phyloP scores from a whole-genome alignment of 192 early-diverging fungal genomes.

The Backusella sp. region DNA sequence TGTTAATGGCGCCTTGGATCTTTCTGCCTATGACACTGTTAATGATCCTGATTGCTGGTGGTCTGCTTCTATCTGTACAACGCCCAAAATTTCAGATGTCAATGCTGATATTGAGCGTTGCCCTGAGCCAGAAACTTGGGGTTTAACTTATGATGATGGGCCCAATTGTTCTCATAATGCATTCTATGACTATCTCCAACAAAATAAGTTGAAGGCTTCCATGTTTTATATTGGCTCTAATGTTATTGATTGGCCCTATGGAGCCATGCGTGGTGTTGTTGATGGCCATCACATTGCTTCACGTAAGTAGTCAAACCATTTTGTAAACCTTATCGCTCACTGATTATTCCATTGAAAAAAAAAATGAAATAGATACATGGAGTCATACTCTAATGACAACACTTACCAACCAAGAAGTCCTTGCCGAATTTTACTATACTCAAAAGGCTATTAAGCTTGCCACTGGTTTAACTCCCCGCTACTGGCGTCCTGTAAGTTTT shows the following conservation, averaged over 20 bases:
- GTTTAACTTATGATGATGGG: conserved; percentile 65
- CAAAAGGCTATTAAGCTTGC: conserved; percentile 46
- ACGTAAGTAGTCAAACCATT: conserved; percentile 6
- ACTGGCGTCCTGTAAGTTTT: conserved; percentile 41
- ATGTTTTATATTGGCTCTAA: conserved; percentile 66
- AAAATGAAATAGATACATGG: conserved; percentile 43
- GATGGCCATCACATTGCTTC: conserved; percentile 59
- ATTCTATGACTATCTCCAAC: conserved; percentile 44
- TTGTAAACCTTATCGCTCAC: too few relatives aligned
- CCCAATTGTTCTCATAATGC: conserved; percentile 46
- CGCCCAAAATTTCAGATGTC: conserved; percentile 24
- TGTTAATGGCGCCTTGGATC: conserved; percentile 27
- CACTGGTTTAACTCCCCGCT: conserved; percentile 44
- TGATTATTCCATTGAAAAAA: too few relatives aligned
- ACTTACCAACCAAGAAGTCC: conserved; percentile 39
- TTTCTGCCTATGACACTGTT: conserved; percentile 16
- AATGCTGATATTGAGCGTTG: conserved; percentile 45
- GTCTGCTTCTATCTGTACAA: conserved; percentile 42
- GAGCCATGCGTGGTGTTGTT: conserved; percentile 41
- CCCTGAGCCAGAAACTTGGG: conserved; percentile 43
- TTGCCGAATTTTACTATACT: conserved; percentile 52
- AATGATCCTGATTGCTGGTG: conserved; percentile 44
- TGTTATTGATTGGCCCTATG: conserved; percentile 46
- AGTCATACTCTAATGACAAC: conserved; percentile 46
- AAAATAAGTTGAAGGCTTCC: conserved; percentile 50